These are phyloP conservation scores for Solanum chmielewskii DNA, from an alignment of 257 asterid species.

Conservation along the genomic window DNA sequence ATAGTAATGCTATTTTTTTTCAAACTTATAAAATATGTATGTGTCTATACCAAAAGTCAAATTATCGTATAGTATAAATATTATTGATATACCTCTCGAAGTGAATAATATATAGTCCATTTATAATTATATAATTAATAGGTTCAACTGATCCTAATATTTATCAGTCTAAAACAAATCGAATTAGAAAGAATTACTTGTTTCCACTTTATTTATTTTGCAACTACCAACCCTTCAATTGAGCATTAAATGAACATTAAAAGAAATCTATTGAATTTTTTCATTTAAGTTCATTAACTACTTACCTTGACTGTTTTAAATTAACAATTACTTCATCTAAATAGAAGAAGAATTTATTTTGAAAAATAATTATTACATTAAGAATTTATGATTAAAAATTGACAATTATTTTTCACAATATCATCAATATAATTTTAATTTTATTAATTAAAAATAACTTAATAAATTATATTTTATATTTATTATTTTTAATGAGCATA, in stretches of 20 bases:
- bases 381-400: not conserved
- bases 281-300: not conserved
- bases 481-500: not conserved
- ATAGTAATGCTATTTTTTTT: not conserved
- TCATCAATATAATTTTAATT: not conserved
- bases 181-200: not conserved
- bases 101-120: not conserved
- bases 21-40: too few relatives aligned
- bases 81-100: rapidly evolving
- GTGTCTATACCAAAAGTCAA: not conserved
- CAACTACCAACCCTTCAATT: not conserved
- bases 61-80: rapidly evolving
- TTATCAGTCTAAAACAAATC: not conserved
- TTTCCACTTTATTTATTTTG: not conserved
- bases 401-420: not conserved
- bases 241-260: not conserved
- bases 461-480: not conserved
- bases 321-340: not conserved
- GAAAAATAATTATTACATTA: not conserved
- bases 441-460: not conserved
- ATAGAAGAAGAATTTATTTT: not conserved
- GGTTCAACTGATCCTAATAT: not conserved
- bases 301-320: not conserved
- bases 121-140: not conserved
- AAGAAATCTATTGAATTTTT: not conserved